Percentiles rank a stretch among this genome's conserved stretches.
phyloP scores from a whole-genome alignment of 805 yeast species.

The Torulaspora indica region DNA sequence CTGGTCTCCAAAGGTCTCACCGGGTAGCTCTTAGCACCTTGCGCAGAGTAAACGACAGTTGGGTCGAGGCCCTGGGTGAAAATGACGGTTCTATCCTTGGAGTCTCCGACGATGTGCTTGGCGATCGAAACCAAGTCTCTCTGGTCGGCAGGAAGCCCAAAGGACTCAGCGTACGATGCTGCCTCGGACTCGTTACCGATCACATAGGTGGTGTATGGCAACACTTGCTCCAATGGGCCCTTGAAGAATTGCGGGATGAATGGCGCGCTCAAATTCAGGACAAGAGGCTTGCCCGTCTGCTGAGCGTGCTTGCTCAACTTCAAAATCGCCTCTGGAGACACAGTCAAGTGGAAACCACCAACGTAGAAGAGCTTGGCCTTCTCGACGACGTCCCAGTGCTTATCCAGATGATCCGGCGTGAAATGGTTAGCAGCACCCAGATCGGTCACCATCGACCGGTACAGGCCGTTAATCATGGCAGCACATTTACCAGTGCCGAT shows the following conservation, averaged over 20 bases:
- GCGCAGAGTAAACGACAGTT: conserved; percentile 69
- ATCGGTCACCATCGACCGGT: conserved; percentile 94
- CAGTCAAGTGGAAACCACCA: conserved; percentile 99
- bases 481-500: conserved; percentile 97
- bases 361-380: conserved; percentile 79
- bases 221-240: conserved; percentile 71
- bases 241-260: conserved; percentile 94
- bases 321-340: conserved; percentile 89
- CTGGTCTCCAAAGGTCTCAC: conserved; percentile 67
- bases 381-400: conserved; percentile 83
- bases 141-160: conserved; percentile 46
- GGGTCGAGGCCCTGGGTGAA: conserved; percentile 95
- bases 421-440: conserved; percentile 97
- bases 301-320: conserved; percentile 91
- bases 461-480: conserved; percentile 78
- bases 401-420: conserved; percentile 79
- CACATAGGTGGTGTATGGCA: conserved; percentile 85
- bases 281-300: conserved; percentile 67
- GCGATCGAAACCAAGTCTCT: conserved; percentile 75
- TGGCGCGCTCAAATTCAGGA: conserved; percentile 91
- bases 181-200: conserved; percentile 98
- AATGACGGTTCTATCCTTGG: conserved; percentile 81
- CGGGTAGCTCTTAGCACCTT: conserved; percentile 48
- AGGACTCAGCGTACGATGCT: conserved; percentile 85
- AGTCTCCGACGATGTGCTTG: conserved; percentile 52